These are phyloP conservation scores for Magnolia changhungtana DNA, from an alignment of 164 flowering plant species.

Conservation along the genomic window DNA sequence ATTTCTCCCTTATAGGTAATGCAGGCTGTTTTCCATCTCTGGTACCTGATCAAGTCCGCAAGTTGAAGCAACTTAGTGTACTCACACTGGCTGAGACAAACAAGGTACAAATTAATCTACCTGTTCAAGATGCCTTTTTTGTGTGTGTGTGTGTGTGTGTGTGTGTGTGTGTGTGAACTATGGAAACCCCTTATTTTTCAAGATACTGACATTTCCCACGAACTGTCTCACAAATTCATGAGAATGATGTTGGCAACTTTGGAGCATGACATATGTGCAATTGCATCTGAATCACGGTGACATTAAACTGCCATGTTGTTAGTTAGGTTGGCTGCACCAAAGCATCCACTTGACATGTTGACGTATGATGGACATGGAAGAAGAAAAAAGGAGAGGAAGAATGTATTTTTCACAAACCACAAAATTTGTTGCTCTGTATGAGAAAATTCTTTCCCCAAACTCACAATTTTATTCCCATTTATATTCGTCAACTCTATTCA, in stretches of 20 bases:
- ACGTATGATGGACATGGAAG: too few species aligned
- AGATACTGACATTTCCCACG: neutral
- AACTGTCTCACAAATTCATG: neutral
- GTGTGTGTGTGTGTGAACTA: neutral
- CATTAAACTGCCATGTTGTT: too few species aligned
- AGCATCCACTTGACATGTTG: too few species aligned
- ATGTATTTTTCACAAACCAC: too few species aligned
- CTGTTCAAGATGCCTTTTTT: neutral
- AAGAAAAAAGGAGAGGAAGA: too few species aligned
- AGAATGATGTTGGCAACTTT: neutral
- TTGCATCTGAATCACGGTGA: too few species aligned
- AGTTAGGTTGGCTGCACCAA: too few species aligned
- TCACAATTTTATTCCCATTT: too few species aligned
- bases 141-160: neutral
- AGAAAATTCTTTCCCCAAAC: too few species aligned
- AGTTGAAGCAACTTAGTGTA: constrained; percentile 89
- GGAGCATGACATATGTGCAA: too few species aligned
- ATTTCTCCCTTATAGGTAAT: constrained; percentile 37
- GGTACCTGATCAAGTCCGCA: constrained; percentile 82
- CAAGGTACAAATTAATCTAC: constrained; percentile 36
- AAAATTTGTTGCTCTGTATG: too few species aligned
- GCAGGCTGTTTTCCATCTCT: constrained; percentile 49
- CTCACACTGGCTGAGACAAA: constrained; percentile 67
- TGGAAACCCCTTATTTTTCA: neutral
- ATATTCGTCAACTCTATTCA: too few species aligned